Base-by-base conservation (phyloP, 768 basidiomycete genomes). In the Termitomyces sp. region DNA sequence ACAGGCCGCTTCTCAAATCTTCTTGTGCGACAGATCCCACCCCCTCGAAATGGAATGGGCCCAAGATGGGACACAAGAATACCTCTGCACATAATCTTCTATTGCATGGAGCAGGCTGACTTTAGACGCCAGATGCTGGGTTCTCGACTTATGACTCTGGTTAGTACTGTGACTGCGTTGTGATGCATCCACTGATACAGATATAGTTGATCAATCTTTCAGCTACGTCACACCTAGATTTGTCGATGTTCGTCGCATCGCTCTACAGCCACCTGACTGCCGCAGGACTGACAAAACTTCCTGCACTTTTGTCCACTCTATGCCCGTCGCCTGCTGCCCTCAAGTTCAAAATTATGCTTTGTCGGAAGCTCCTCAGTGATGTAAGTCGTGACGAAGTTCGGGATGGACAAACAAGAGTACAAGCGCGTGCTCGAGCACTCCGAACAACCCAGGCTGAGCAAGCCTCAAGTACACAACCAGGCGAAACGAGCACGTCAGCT, bases 21-120 rank as follows among this genome's bases (percentile, higher is more conserved):
- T 26, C 73, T 88, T 44, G 68, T 87, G 28, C 72, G 74, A 22
- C 85, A 88, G 67, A 79, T 89, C 15, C 84, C 86, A 26, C 73
- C 75, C 6, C 77, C 83, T 12, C 77, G 81, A 56, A 70, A 74
- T 41, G 78, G 75, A 22, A 64, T 68, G 24, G 76, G 75, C 28
- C 69, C 77, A 6, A 77, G 84, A 64, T 86, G 84, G 80, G 85
- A 87, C 29, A 72, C 75, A 16, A 76, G 77, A 31, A 70, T 69
- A 22, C 79, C 82, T 1, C 67, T 87, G 18, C 77, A 82, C 51
- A 74, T 85, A 36, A 61, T 75, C 36, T 74, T 78, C 48, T 65
- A 69, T 42, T 73, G 75, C 51, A 45, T 76, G 42, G 45, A 64
- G 39, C 74, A 80, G 54, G 46, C 58, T 39, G 68, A 72, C 13